Conservation (phyloP, 2,329 filamentous ascomycete genomes). For the Trichoderma sp. region DNA sequence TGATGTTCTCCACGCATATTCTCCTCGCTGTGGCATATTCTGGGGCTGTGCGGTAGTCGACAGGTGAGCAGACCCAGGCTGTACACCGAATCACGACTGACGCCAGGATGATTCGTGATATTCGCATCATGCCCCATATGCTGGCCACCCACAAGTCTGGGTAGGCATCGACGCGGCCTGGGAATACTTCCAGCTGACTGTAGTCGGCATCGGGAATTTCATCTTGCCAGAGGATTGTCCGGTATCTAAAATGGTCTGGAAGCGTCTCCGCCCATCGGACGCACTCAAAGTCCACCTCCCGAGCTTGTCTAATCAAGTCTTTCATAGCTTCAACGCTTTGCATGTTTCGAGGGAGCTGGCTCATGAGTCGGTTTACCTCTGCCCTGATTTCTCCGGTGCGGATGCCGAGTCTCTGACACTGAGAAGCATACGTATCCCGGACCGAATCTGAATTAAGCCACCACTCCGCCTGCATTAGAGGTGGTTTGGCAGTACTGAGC, state of each 20-base stretch:
- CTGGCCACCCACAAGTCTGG: conserved; percentile 57
- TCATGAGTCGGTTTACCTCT: conserved; percentile 51
- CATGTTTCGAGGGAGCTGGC: conserved; percentile 43
- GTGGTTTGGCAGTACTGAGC: conserved; percentile 50
- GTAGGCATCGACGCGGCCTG: conserved; percentile 59
- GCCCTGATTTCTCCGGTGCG: conserved; percentile 54
- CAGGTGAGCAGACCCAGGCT: conserved; percentile 58
- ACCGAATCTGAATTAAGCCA: conserved; percentile 53
- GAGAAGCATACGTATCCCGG: conserved; percentile 46
- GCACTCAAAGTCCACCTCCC: conserved; percentile 52
- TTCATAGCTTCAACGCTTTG: conserved; percentile 51
- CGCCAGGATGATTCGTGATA: conserved; percentile 53
- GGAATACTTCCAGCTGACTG: conserved; percentile 53
- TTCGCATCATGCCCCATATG: conserved; percentile 55
- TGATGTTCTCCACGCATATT: conserved; percentile 51
- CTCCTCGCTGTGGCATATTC: conserved; percentile 57
- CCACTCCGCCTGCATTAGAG: conserved; percentile 55
- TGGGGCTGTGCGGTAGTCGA: conserved; percentile 61
- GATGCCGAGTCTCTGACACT: conserved; percentile 52
- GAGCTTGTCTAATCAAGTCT: conserved; percentile 50
- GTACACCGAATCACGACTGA: conserved; percentile 57
- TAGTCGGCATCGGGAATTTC: conserved; percentile 52
- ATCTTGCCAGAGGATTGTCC: conserved; percentile 56
- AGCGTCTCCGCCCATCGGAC: conserved; percentile 50
- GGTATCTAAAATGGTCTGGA: conserved; percentile 49